Evolutionary conservation across 139 green algal genomes (phyloP).

Genomic region (Chlamydomonas asymmetrica): DNA sequence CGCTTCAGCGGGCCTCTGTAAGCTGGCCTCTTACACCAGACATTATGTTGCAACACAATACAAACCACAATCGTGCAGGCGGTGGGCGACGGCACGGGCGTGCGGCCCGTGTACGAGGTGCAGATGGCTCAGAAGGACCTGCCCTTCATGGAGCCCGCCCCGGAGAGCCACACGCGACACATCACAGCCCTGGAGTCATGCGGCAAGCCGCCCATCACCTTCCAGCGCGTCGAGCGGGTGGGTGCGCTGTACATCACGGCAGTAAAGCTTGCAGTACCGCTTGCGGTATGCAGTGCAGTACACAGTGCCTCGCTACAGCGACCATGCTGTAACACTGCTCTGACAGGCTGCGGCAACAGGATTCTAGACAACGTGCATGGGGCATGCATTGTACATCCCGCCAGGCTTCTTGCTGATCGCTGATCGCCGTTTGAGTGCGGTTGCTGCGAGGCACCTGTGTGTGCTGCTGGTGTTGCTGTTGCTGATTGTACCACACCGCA

Average conservation of each 20-base stretch:
- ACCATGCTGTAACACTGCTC: too few species aligned
- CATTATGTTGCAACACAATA: too few species aligned
- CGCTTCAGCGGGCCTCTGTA: too few species aligned
- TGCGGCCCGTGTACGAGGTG: constrained; percentile 69
- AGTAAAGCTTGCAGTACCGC: too few species aligned
- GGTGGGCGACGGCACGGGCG: constrained; percentile 66
- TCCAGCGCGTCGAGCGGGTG: constrained; percentile 60
- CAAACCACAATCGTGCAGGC: too few species aligned
- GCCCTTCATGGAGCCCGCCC: constrained; percentile 53
- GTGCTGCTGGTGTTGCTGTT: too few species aligned
- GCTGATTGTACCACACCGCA: too few species aligned
- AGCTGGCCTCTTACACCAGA: too few species aligned
- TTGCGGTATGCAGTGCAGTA: too few species aligned
- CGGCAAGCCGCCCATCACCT: constrained; percentile 38
- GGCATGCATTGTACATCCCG: background rate
- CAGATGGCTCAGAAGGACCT: constrained; percentile 64
- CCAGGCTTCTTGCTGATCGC: background rate
- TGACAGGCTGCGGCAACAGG: too few species aligned
- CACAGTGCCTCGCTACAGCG: too few species aligned
- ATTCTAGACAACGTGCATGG: background rate
- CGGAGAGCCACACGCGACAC: constrained; percentile 58
- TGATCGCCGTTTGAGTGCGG: background rate
- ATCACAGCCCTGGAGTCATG: constrained; percentile 61
- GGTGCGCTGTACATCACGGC: background rate
- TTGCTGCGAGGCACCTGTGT: too few species aligned